phyloP scores from a whole-genome alignment of 805 yeast genomes.

The Spathaspora hagerdaliae region DNA sequence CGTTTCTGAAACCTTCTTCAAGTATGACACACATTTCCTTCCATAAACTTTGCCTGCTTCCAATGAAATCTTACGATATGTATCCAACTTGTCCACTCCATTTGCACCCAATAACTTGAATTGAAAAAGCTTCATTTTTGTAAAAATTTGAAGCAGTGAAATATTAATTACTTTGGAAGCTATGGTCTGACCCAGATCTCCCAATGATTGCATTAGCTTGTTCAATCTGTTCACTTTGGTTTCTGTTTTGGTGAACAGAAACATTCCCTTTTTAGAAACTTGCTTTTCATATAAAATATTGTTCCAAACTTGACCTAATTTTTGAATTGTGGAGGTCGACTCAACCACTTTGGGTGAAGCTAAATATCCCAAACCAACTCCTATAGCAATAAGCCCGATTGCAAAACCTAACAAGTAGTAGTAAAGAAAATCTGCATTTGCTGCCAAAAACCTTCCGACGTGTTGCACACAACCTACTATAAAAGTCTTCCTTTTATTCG shows the following conservation, averaged over 20 bases:
- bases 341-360: not conserved
- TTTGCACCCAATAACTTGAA: not conserved
- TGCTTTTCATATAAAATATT: conserved; percentile 9
- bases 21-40: not conserved
- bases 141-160: not conserved
- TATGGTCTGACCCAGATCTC: not conserved
- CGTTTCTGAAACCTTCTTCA: not conserved
- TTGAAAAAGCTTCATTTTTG: not conserved
- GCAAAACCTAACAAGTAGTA: conserved; percentile 8
- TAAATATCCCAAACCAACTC: not conserved
- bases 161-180: not conserved
- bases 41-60: not conserved
- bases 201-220: not conserved
- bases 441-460: conserved; percentile 10
- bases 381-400: not conserved
- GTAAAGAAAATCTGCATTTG: conserved; percentile 14
- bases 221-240: conserved; percentile 1
- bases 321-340: not conserved
- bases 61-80: not conserved
- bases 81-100: not conserved
- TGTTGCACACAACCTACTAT: not conserved
- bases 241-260: conserved; percentile 1
- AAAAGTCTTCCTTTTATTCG: not conserved
- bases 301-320: conserved; percentile 7
- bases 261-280: not conserved